These are phyloP conservation scores for Cucumis hystrix DNA, from an alignment of 306 rosid species.

Conservation along the genomic window DNA sequence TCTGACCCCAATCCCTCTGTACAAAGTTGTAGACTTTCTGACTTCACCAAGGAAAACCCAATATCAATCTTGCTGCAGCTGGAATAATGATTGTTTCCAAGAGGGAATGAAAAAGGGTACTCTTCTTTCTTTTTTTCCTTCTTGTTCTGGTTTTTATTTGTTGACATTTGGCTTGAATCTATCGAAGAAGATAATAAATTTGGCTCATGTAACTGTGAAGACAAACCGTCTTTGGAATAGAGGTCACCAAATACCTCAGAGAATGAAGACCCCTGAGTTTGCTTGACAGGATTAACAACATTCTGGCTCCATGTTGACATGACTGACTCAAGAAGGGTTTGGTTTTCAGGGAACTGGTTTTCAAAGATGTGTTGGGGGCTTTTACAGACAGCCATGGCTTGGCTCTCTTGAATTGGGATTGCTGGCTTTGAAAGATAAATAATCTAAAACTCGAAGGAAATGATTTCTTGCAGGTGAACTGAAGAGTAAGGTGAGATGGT, in stretches of 20 bases:
- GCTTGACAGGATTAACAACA: conserved; percentile 23
- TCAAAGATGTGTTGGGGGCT: conserved; percentile 68
- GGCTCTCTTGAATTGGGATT: conserved; percentile 3
- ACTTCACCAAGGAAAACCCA: conserved; percentile 45
- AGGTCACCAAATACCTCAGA: conserved; percentile 85
- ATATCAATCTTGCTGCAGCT: conserved; percentile 26
- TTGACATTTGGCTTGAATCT: not conserved
- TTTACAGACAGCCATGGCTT: conserved; percentile 57
- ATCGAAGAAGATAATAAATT: conserved; percentile 3
- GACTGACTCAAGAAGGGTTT: conserved; percentile 45
- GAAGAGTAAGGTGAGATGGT: conserved; percentile 7
- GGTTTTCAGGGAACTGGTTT: conserved; percentile 43
- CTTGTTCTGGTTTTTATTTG: not conserved
- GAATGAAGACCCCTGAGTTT: conserved; percentile 27
- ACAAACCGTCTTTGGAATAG: conserved; percentile 42
- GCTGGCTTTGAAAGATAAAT: not conserved
- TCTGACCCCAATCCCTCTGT: conserved; percentile 89
- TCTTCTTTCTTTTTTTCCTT: conserved; percentile 9
- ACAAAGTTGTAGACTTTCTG: conserved; percentile 66
- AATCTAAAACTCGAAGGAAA: not conserved
- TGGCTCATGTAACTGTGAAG: not conserved
- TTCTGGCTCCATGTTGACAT: conserved; percentile 41
- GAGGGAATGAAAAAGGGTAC: conserved; percentile 7
- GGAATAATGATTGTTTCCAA: conserved; percentile 10
- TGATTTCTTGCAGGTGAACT: conserved; percentile 14